These are phyloP conservation scores for Pleodorina starrii DNA, from an alignment of 139 green algal genomes.

Conservation along the genomic window DNA sequence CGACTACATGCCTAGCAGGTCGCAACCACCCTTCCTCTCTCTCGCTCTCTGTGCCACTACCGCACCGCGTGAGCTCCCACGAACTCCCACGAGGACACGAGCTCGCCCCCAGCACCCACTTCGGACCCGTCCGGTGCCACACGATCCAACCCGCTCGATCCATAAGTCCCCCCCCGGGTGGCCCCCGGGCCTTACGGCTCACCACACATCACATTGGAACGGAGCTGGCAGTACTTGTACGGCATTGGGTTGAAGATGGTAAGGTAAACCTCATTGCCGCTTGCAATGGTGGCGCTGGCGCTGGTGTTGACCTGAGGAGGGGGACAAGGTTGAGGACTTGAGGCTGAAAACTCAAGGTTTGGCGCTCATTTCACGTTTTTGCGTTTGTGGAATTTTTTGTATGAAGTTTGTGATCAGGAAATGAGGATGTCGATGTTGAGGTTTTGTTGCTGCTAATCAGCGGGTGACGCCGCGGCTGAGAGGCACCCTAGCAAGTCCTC, in stretches of 20 bases:
- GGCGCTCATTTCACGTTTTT: neutral
- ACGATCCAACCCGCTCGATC: neutral
- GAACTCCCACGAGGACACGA: too few relatives aligned
- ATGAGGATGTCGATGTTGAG: neutral
- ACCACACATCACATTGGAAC: neutral
- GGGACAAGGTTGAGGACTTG: neutral
- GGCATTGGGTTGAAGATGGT: conserved; percentile 6
- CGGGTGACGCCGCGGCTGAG: neutral
- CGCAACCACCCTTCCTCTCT: neutral
- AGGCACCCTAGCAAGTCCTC: neutral
- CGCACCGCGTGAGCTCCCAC: too few relatives aligned
- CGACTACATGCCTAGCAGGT: neutral
- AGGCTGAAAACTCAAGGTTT: neutral
- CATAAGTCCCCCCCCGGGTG: neutral
- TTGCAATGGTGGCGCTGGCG: neutral
- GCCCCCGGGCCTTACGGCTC: neutral
- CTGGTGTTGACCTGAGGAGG: neutral
- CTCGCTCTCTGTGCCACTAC: neutral
- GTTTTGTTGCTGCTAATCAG: neutral
- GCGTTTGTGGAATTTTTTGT: neutral
- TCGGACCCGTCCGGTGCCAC: neutral
- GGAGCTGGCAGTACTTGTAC: neutral
- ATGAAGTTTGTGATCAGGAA: neutral
- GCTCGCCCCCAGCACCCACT: neutral
- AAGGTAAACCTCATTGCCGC: conserved; percentile 1